Base-by-base conservation (phyloP, 176 grass and related monocot species). In the Eremochloa ophiuroides region DNA sequence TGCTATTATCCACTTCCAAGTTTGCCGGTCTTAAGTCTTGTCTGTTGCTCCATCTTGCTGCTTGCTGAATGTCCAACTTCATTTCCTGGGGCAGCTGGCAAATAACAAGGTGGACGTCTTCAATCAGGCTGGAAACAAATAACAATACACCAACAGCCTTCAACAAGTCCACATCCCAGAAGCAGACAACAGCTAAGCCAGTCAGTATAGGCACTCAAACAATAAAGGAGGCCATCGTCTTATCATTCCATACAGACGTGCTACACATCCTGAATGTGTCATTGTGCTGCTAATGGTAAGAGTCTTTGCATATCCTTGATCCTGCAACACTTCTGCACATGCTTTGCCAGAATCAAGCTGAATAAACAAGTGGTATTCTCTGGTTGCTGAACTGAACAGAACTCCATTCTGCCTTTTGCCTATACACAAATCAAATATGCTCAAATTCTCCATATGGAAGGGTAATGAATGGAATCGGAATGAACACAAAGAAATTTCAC, bases 251-350 rank as follows among this genome's bases (percentile, higher is more conserved):
- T 8, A 56, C 15, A 48, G 40, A 15, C 29, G 5, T 72, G 46
- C 15, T 81, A 28, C 28, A 60, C 22, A 65, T 66, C 42, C 35
- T 74, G 34, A 58, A 86, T 33, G 53, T 60, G 55, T 63, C 14
- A 39, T 82, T 63, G 43, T 78, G 59, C 15, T 71, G 68, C 34
- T 71, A 61, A 40, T 78, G 41, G 15, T 27, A 83, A 72, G 10
- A 44, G 64, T 48, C 2, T 50, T 62, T 29, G 18, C 63, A 62
- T 26, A 33, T 8, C 37, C 50, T 60, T 16, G 55, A 38, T 16
- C 43, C 38, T 47, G 35, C 18, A 46, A 15, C 51, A 12, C 37
- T 42, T 77, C 27, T 62, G n/a, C 16, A 28, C 63, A 28, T 26
- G 27, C 10, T 29, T 56, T n/a, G 44, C 16, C 16, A 16, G 29